Evolutionary conservation across 2,329 filamentous ascomycete species (phyloP), one percentile per base, ranked within the genome.

Genomic region (Fusarium pilosicola): DNA sequence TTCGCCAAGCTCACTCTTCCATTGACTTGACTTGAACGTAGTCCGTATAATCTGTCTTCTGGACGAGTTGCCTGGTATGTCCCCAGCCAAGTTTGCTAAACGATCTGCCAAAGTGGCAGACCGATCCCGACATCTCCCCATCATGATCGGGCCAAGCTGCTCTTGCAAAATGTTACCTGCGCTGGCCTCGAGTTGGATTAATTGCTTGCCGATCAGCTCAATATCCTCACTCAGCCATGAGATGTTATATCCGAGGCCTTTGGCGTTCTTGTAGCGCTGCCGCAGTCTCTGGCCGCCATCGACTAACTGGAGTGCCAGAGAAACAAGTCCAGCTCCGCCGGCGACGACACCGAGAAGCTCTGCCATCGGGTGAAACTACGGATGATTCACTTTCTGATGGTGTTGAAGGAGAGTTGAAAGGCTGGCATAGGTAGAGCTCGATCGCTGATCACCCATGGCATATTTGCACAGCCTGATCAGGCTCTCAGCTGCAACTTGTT

Each of bases 271-370:
- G 4, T 58, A 55, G 4, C 61, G 65, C 11, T 65, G 34, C 12
- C 60, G 41, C 14, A 71, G 34, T 34, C 22, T 62, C 39, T 71
- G 51, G 30, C 52, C 46, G 12, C 57, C 59, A 14, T 71, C 64
- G 3, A 58, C 24, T 9, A 69, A 39, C 20, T 71, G 46, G 6
- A 71, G 30, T 24, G 70, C 55, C 10, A 71, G 42, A 9, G 70
- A 73, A 3, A 34, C 42, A 28, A 69, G 61, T 20, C 70, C 68
- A 8, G 61, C 68, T 18, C 68, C 68, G 6, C 70, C 60, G 0
- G 70, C 68, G 36, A 65, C 36, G 26, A 69, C n/a, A 1, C 51
- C 61, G 0, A 73, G 26, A 13, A 54, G 17, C 51, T 73, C 68
- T 57, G 54, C 61, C 70, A 69, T 69, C 1, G 4, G 18, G 8